A percentile compares a stretch with the other conserved stretches of the same genome.
These are phyloP conservation scores for Cercophora scortea DNA, from an alignment of 495 filamentous ascomycete genomes.

Conservation along the genomic window DNA sequence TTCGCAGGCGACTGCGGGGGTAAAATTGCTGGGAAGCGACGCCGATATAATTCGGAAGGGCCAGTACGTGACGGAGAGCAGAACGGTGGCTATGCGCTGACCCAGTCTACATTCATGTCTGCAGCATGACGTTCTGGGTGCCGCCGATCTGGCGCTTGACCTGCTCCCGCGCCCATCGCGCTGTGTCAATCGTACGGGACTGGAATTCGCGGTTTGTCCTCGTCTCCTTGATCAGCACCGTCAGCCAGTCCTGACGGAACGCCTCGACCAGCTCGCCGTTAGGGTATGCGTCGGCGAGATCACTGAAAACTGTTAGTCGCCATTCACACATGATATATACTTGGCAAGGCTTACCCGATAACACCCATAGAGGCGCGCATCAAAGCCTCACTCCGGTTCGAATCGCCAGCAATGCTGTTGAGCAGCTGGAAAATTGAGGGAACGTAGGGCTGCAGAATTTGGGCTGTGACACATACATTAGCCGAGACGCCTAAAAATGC, in stretches of 20 bases:
- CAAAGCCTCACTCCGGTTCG: slow-evolving; percentile 81
- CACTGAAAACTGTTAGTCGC: slow-evolving; percentile 42
- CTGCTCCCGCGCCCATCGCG: slow-evolving; percentile 94
- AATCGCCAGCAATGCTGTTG: slow-evolving; percentile 69
- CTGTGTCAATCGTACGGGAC: slow-evolving; percentile 80
- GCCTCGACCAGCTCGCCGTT: slow-evolving; percentile 74
- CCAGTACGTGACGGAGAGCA: neutral
- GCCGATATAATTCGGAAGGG: slow-evolving; percentile 4
- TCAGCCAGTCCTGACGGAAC: slow-evolving; percentile 89
- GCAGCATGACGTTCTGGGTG: slow-evolving; percentile 36
- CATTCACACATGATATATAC: neutral
- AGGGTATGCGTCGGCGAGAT: slow-evolving; percentile 89
- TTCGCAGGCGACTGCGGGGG: slow-evolving; percentile 6
- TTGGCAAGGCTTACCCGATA: slow-evolving; percentile 62
- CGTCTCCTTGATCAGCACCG: slow-evolving; percentile 76
- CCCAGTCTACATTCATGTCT: slow-evolving; percentile 26
- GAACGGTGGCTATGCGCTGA: slow-evolving; percentile 8
- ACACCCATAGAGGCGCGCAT: slow-evolving; percentile 94
- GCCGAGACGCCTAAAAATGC: neutral
- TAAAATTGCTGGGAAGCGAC: slow-evolving; percentile 1
- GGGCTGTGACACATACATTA: slow-evolving; percentile 39
- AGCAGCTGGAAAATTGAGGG: slow-evolving; percentile 85
- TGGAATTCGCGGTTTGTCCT: slow-evolving; percentile 77
- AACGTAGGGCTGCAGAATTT: slow-evolving; percentile 66
- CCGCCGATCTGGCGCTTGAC: slow-evolving; percentile 81